A percentile compares a stretch with the other conserved stretches of the same genome.
These are phyloP conservation scores for Pseudocercospora fuligena DNA, from an alignment of 2,329 filamentous ascomycete genomes.

Conservation along the genomic window DNA sequence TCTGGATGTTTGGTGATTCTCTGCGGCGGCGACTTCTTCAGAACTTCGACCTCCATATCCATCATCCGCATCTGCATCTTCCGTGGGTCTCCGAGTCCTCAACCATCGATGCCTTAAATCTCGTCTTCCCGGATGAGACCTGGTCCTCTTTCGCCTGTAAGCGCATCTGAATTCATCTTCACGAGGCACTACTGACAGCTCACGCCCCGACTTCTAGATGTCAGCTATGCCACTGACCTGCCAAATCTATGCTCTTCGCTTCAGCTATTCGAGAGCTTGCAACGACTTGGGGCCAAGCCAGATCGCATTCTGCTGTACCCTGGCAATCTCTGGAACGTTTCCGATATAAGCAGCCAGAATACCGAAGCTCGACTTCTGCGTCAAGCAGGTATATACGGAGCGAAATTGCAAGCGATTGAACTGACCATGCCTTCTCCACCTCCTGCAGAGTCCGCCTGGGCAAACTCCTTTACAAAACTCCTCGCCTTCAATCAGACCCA, in stretches of 20 bases:
- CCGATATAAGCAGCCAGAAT: neutral
- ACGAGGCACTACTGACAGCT: neutral
- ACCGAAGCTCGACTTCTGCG: constrained; percentile 48
- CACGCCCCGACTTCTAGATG: neutral
- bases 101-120: neutral
- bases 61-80: neutral
- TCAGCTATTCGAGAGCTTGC: constrained; percentile 50
- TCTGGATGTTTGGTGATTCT: constrained; percentile 11
- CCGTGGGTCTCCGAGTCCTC: neutral
- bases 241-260: constrained; percentile 51
- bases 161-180: neutral
- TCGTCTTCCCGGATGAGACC: neutral
- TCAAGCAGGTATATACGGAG: constrained; percentile 55
- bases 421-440: constrained; percentile 20
- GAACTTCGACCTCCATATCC: neutral
- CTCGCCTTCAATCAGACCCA: constrained; percentile 69
- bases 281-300: constrained; percentile 47
- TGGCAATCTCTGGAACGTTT: constrained; percentile 35
- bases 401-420: constrained; percentile 53
- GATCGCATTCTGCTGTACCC: constrained; percentile 53
- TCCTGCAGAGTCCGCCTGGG: constrained; percentile 58
- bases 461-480: constrained; percentile 68
- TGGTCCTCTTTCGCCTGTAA: neutral
- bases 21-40: neutral
- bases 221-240: constrained; percentile 49